Evolutionary conservation across 2,329 filamentous ascomycete genomes (phyloP), one percentile per base, ranked within the genome.

Genomic region (Nigrograna mackinnonii): DNA sequence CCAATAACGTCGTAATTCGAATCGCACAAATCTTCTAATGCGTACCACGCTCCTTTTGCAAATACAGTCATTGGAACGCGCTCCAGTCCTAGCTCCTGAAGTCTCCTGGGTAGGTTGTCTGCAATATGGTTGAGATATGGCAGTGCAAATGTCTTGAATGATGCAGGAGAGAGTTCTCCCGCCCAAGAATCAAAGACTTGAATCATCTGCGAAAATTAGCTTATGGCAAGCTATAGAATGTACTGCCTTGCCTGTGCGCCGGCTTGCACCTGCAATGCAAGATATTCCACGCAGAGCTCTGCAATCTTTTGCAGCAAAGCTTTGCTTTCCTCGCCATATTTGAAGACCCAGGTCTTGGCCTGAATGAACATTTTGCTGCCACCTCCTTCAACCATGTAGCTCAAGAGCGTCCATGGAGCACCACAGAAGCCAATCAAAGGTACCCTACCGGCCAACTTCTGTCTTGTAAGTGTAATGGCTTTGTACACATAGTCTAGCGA

Each of bases 101-200:
- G 74, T 47, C 83, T 84, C 56, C 76, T 78, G 1, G 92, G 92
- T 3, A 99, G 79, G 54, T 91, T 81, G 54, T 86, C 77, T 9
- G 91, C 84, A 55, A 99, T 97, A 65, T 91, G 84, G 32, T 81
- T 80, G 39, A 99, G 79, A 64, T 92, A 96, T 1, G 94, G 94
- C 54, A 94, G 81, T 2, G 89, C 86, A 68, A 97, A 95, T 42
- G 85, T 77, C 62, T 85, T 85, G 76, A 96, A 99, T 1, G 87
- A 83, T 5, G 82, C 72, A 1, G 94, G 92, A 6, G 88, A 91
- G 34, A 99, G 79, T 73, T 99, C 94, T 31, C 91, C 91, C 2
- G 94, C 94, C 92, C 94, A 99, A 0, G 92, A 97, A 67, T 99
- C 94, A 63, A 99, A 99, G 11, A 99, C 90, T 78, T 97, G 94